Base-by-base conservation (phyloP, 352 stramenopile species). In the Phytopythium helicoides region DNA sequence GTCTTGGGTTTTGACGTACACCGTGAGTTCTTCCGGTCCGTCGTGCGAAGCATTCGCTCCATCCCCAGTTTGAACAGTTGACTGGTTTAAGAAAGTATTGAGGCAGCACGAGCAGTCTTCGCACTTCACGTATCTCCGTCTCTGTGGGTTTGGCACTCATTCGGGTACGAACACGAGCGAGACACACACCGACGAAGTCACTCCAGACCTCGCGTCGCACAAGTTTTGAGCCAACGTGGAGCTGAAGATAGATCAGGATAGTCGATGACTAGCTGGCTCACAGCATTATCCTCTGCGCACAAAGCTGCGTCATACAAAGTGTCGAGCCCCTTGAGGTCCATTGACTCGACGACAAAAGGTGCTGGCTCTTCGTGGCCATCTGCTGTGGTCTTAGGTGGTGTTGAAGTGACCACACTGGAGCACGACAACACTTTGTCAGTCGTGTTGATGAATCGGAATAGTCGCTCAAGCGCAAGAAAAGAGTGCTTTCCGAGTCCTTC, bases 31-130 rank as follows among this genome's bases (percentile, higher is more conserved):
- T 66, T 89, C 76, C 2, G 62, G 61, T 2, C 62, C 68, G 60
- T 83, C 63, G 46, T 71, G 65, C 36, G 55, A 42, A 23, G 21
- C 41, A 26, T 42, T 22, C 2, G 31, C 41, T 21, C 45, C 28
- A 22, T 53, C 47, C 5, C 31, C 40, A 10, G 19, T n/a, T 26
- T 86, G 69, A 6, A 78, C 62, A 15, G 78, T 62, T 6, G 72
- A 86, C 51, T 93, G 81, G 26, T 78, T 64, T 12, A 95, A 51
- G 61, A 95, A 87, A 16, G 83, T 93, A 33, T 73, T 84, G n/a
- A 95, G n/a, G 62, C 36, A 95, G 22, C 6, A 82, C 50, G 2
- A 94, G 59, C 23, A 91, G 25, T 6, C 83, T 73, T 44, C 73
- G 55, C 25, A 82, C 52, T 47, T 83, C 67, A 51, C 51, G 66